Evolutionary conservation across 192 early-diverging fungal genomes (phyloP).

Genomic region (Backusella circina): DNA sequence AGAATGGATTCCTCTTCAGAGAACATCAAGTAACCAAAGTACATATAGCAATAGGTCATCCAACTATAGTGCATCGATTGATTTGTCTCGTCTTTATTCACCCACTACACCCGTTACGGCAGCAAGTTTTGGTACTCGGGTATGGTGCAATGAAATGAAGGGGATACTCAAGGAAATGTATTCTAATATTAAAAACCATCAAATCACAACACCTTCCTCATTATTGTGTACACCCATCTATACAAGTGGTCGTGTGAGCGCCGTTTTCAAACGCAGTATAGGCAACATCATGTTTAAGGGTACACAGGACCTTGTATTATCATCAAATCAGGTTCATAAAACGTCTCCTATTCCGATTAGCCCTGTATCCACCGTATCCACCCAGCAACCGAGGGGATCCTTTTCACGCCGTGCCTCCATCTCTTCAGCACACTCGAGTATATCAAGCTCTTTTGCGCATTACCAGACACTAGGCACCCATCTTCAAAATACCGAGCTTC

Average conservation of each 20-base stretch:
- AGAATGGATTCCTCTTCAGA: slow-evolving; percentile 5
- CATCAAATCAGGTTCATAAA: not conserved
- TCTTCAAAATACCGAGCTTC: slow-evolving; percentile 15
- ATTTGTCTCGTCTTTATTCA: not conserved
- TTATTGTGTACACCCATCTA: not conserved
- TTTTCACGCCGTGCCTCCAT: slow-evolving; percentile 2
- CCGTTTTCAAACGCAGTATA: slow-evolving; percentile 20
- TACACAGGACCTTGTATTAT: not conserved
- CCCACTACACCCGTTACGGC: not conserved
- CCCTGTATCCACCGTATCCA: not conserved
- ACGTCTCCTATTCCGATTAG: not conserved
- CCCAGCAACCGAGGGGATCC: not conserved
- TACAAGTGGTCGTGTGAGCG: not conserved
- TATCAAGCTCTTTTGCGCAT: not conserved
- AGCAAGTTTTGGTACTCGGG: not conserved
- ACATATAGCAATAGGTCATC: not conserved
- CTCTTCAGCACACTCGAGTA: slow-evolving; percentile 3
- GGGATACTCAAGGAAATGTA: slow-evolving; percentile 6
- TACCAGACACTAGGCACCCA: slow-evolving; percentile 5
- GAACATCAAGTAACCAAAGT: slow-evolving; percentile 12
- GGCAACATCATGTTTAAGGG: slow-evolving; percentile 20
- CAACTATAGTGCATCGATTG: not conserved
- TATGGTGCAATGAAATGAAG: slow-evolving; percentile 17
- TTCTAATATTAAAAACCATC: slow-evolving; percentile 23
- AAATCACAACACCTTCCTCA: slow-evolving; percentile 18